Conservation (phyloP, 352 stramenopile species). For the Aphanomyces cochlioides region DNA sequence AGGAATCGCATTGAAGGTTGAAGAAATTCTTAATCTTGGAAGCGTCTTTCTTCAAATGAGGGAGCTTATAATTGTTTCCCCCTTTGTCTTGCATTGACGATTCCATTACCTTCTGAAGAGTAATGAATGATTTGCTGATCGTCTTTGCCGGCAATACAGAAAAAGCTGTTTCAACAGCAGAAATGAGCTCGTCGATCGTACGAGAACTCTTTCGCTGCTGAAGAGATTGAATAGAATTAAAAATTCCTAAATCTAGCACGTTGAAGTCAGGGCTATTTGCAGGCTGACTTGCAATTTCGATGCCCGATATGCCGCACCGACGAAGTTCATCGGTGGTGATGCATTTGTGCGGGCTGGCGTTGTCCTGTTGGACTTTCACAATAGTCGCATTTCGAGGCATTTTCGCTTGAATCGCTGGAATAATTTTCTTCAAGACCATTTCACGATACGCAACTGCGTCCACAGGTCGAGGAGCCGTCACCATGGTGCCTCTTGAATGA, state of each 20-base stretch:
- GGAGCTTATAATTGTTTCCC: conserved; percentile 32
- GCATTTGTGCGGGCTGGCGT: neutral
- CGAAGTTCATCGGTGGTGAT: neutral
- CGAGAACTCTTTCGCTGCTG: conserved; percentile 2
- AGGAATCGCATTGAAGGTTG: neutral
- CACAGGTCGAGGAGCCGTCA: neutral
- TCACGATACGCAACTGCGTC: neutral
- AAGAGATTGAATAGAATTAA: conserved; percentile 16
- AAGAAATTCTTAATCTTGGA: neutral
- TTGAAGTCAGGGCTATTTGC: conserved; percentile 15
- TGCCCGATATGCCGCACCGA: neutral
- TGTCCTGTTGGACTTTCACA: conserved; percentile 8
- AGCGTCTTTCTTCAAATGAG: conserved; percentile 26
- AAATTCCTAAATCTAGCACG: conserved; percentile 15
- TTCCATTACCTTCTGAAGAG: conserved; percentile 34
- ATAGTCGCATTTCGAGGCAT: neutral
- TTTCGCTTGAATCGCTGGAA: conserved; percentile 11
- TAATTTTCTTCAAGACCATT: conserved; percentile 1
- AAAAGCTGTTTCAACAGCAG: conserved; percentile 28
- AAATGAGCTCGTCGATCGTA: conserved; percentile 20
- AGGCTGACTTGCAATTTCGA: neutral
- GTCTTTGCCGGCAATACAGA: conserved; percentile 24
- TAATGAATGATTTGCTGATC: conserved; percentile 35
- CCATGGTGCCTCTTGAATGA: neutral
- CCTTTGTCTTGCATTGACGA: conserved; percentile 29